Evolutionary conservation across 108 stramenopile genomes (phyloP), one percentile per base, ranked within the genome.

Genomic region (Phaeodactylum tricornutum): DNA sequence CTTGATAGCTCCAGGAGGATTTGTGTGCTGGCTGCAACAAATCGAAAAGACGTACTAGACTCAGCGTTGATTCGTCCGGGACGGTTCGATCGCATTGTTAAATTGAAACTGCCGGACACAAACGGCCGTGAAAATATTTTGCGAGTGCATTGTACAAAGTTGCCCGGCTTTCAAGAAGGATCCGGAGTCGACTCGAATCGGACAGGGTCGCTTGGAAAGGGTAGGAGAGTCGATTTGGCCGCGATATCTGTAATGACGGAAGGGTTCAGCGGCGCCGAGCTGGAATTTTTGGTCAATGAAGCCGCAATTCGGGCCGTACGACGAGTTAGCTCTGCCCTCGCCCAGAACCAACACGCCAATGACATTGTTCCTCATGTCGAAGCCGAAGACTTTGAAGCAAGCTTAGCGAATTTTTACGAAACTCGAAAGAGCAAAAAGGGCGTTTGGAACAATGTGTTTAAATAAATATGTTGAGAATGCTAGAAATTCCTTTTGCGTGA

Each of bases 231-330:
- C 1, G 87, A 82, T 53, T 47, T 91, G 39, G 64, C 67, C 16
- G 82, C 78, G 5, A 64, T 90, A 25, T 90, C 94, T 16, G 62
- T 63, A 1, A 53, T 77, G 8, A 91, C 92, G 11, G 36, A 47
- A 4, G 94, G 93, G 4, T 81, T 89, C 20, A 79, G 84, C 41
- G 94, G 96, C 1, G 96, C 96, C 7, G 96, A 97, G 58, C 62
- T 97, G 11, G 90, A 92, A 38, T 91, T 85, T 59, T 68, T 97
- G 43, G 87, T 92, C 50, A 97, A 97, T 54, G 96, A 97, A 57
- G 94, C 94, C 17, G 94, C 93, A 5, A 89, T 94, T 50, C 80
- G 93, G 29, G 89, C 85, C 8, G 93, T 89, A 9, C 74, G 93
- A 57, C 69, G 92, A 47, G 87, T 84, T 7, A 69, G 75, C 29